phyloP scores from a whole-genome alignment of 2,329 filamentous ascomycete genomes.

The Aspergillus sp. region DNA sequence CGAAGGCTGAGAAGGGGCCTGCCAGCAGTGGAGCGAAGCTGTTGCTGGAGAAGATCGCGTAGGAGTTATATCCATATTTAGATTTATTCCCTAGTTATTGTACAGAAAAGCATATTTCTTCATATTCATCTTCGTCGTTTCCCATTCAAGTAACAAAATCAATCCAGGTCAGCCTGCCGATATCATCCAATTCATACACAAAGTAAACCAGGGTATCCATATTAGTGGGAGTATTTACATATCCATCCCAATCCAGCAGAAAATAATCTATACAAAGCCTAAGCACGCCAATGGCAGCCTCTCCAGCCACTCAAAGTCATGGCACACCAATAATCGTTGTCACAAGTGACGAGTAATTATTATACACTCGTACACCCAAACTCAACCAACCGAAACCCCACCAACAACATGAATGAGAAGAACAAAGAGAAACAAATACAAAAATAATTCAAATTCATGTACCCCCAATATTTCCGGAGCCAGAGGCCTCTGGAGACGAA shows the following conservation, averaged over 20 bases:
- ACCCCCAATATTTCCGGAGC: not conserved
- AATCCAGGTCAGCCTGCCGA: not conserved
- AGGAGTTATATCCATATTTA: not conserved
- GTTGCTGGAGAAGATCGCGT: constrained; percentile 37
- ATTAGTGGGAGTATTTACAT: not conserved
- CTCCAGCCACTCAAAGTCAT: not conserved
- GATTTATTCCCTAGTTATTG: not conserved
- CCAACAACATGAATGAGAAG: not conserved
- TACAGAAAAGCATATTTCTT: constrained; percentile 5
- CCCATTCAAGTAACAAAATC: not conserved
- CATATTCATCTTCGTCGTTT: not conserved
- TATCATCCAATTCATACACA: not conserved
- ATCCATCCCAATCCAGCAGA: not conserved
- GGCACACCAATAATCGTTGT: not conserved
- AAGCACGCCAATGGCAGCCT: not conserved
- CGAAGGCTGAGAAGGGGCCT: constrained; percentile 53
- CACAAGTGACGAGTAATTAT: not conserved
- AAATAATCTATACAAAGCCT: not conserved
- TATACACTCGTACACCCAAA: not conserved
- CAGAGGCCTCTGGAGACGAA: not conserved
- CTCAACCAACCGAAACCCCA: not conserved
- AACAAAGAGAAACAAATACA: not conserved
- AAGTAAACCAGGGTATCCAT: not conserved
- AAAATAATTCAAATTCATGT: not conserved
- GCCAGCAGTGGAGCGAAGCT: constrained; percentile 48